Evolutionary conservation across 2,329 filamentous ascomycete species (phyloP), one percentile per base, ranked within the genome.

Genomic region (Botryotinia calthae): DNA sequence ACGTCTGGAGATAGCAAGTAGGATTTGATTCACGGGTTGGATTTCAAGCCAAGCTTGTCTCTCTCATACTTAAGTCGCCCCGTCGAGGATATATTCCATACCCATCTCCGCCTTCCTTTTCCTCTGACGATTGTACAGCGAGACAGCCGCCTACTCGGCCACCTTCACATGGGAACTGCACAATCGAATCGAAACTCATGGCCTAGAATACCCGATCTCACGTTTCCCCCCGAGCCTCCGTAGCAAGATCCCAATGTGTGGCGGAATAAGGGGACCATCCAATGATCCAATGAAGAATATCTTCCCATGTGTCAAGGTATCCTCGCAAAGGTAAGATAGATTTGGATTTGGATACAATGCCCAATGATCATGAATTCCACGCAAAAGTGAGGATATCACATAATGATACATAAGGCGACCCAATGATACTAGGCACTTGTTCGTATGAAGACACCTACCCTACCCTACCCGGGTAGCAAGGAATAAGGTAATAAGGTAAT

Each of bases 241-340:
- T 18, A 37, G 25, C 34, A 46, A 65, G 20, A 31, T 18, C 34
- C 65, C 65, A 67, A 56, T 42, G 54, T 67, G 65, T 56, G 54
- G 18, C 65, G 46, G 34, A 66, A 66, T 28, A n/a, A 66, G 63
- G 22, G 44, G 44, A 51, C 20, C 46, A n/a, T 51, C 22, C 48
- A 51, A 51, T 25, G 46, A 66, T 66, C 63, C 63, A 66, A 66
- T 66, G 63, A 51, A 65, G 63, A 51, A 65, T 51, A 18, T 65
- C 28, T 25, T 18, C 8, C 18, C 59, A 12, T 34, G 28, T 37
- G 56, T 59, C 44, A 64, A 25, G 62, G 62, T 46, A 37, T 37
- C 1, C 34, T 37, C 34, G 34, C 34, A 37, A 64, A 46, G 62
- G 42, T 28, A 59, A 37, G 56, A 31, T 59, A 20, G 54, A n/a